phyloP scores from a whole-genome alignment of 2,329 filamentous ascomycete species.

The Xylaria sp. region DNA sequence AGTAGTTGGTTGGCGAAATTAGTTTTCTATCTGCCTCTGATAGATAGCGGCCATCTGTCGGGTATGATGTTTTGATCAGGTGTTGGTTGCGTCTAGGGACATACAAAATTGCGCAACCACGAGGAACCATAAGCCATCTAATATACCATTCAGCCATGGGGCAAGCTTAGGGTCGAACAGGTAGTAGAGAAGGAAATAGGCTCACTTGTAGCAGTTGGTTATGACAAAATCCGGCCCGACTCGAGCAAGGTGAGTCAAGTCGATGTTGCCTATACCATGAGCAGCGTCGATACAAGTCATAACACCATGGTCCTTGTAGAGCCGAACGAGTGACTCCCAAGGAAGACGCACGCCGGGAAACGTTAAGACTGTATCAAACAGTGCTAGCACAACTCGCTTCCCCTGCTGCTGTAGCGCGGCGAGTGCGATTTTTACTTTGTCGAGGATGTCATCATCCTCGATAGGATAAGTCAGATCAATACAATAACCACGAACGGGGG shows the following conservation, averaged over 20 bases:
- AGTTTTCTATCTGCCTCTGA: constrained; percentile 50
- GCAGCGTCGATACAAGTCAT: constrained; percentile 77
- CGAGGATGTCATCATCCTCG: constrained; percentile 67
- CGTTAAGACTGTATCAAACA: constrained; percentile 78
- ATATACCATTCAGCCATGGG: constrained; percentile 32
- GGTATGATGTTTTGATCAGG: constrained; percentile 72
- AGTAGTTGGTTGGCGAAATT: constrained; percentile 59
- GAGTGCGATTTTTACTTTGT: constrained; percentile 64
- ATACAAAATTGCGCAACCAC: constrained; percentile 76
- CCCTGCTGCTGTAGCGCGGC: constrained; percentile 60
- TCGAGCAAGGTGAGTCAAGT: constrained; percentile 64
- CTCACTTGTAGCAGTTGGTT: constrained; percentile 74
- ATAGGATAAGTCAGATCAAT: constrained; percentile 70
- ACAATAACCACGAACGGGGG: constrained; percentile 53
- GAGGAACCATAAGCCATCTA: constrained; percentile 76
- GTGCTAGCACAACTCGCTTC: constrained; percentile 67
- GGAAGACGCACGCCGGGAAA: constrained; percentile 76
- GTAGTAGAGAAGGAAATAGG: constrained; percentile 13
- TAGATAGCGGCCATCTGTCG: constrained; percentile 75
- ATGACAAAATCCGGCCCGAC: constrained; percentile 78
- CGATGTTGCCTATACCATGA: constrained; percentile 77
- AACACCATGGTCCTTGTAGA: constrained; percentile 69
- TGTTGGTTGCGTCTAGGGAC: constrained; percentile 74
- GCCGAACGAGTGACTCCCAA: constrained; percentile 69
- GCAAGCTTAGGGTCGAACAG: background rate